Evolutionary conservation across 345 rosid species (phyloP), one percentile per base, ranked within the genome.

Genomic region (Durio zibethinus): DNA sequence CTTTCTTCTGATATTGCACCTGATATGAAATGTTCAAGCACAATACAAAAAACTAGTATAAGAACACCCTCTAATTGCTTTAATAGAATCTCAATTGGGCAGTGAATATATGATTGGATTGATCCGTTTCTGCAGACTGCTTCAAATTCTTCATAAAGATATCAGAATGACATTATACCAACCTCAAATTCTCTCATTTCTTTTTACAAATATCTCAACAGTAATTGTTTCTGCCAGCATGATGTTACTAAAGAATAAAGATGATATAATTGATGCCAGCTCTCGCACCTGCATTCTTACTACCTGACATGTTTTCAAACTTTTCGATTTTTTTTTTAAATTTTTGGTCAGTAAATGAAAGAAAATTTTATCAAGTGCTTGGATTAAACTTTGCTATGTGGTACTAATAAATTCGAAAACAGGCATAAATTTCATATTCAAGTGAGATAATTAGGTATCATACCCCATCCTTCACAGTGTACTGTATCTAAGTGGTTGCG

Each of bases 1-100:
- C 65, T 29, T 14, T 60, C n/a, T 61, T 29, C n/a, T 31, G 36
- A 27, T 60, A 15, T 61, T 27, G 64, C 36, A 59, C 63, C 57
- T 7, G 57, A 1, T 53, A 20, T 53, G 25, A 53, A 20, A 0
- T 53, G 25, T 53, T 20, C 7, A 53, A 53, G 25, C 10, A 20
- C 0, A 53, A 25, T 0, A 47, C 7, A 25, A 12, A 25, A 40
- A n/a, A 23, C 50, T 11, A 42, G 52, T 23, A 67, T 14, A 11
- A 9, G 16, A 40, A 14, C 21, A 36, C 1, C 38, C 38, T 38
- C 29, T 40, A 21, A 65, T 7, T 27, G 7, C 23, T 47, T 14
- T 47, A 14, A 15, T 45, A 69, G 73, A 69, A 47, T 69, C 73
- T 69, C 47, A 45, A 69, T 69, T 47, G 8, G 73, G 56, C 36